Base-by-base conservation (phyloP, 345 rosid genomes). In the Eucalyptus virginea region DNA sequence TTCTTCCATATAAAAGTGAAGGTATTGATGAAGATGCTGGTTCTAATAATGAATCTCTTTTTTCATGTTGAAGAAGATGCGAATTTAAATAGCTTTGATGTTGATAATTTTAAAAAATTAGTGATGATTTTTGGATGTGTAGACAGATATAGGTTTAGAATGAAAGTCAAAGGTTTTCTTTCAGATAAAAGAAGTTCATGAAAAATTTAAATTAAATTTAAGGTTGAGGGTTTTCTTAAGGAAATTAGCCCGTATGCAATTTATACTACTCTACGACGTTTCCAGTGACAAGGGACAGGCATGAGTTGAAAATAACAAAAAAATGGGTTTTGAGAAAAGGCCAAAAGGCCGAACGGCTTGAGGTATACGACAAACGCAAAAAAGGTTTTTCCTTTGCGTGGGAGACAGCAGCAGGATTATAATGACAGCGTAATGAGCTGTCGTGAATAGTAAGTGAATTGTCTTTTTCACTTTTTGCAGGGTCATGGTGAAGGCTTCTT, bases 21-120 rank as follows among this genome's bases (percentile, higher is more conserved):
- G 13, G 14, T 37, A 0, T 19, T 11, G 15, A 72, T 34, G 9
- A 11, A 37, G 8, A 77, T 7, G 8, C 2, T 0, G 1, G 5
- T 37, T 21, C 5, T 77, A 77, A 19, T 37, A 77, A 37, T 34
- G 44, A 72, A 9, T 26, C 7, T 19, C 14, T 72, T 72, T 21
- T 34, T 72, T 34, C 14, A 18, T 2, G 32, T 17, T 10, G 24
- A 52, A 52, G 0, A 72, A 72, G 5, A 40, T 2, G 28, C 1
- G 24, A 11, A 12, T 77, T 0, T 37, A 0, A 37, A 42, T 37
- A 15, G 9, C 2, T 3, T 6, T 72, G 2, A 37, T 72, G 9
- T 10, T 37, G 47, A 77, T 37, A 19, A 11, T 37, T 69, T 77
- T 4, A 37, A 21, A 37, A 77, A 77, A 77, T 37, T 37, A 77